These are phyloP conservation scores for Ilyonectria destructans DNA, from an alignment of 2,329 filamentous ascomycete species.

Conservation along the genomic window DNA sequence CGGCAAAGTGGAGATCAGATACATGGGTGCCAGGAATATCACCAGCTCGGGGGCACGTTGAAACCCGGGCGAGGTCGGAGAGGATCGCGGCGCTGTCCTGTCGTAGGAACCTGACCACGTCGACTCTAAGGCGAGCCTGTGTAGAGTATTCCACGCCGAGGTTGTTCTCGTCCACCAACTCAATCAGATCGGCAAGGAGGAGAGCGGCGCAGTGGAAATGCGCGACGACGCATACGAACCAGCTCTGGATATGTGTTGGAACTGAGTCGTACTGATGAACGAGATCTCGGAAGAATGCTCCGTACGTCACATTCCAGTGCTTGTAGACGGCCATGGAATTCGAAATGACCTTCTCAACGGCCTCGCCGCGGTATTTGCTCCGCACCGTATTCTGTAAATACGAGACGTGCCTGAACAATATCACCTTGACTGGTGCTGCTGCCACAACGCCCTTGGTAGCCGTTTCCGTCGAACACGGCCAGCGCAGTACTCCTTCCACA, in stretches of 20 bases:
- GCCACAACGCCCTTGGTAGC: slow-evolving; percentile 66
- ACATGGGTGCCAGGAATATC: slow-evolving; percentile 46
- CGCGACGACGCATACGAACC: slow-evolving; percentile 71
- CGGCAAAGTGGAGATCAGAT: slow-evolving; percentile 66
- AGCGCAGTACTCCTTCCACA: slow-evolving; percentile 55
- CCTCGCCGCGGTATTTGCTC: slow-evolving; percentile 54
- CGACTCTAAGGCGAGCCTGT: slow-evolving; percentile 46
- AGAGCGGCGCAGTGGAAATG: slow-evolving; percentile 73
- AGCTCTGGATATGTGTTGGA: slow-evolving; percentile 70
- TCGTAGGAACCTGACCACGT: slow-evolving; percentile 60
- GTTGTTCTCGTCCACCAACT: slow-evolving; percentile 62
- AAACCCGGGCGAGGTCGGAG: slow-evolving; percentile 65
- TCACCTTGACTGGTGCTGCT: slow-evolving; percentile 72
- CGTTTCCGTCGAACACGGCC: slow-evolving; percentile 70
- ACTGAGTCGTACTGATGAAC: slow-evolving; percentile 65
- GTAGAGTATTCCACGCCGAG: slow-evolving; percentile 49
- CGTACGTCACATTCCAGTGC: slow-evolving; percentile 70
- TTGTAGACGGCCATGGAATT: slow-evolving; percentile 66
- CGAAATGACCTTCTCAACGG: slow-evolving; percentile 65
- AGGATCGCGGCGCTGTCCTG: slow-evolving; percentile 62
- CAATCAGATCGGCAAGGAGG: slow-evolving; percentile 69
- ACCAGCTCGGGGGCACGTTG: slow-evolving; percentile 54
- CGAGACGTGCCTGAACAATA: slow-evolving; percentile 71
- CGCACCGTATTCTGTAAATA: slow-evolving; percentile 69
- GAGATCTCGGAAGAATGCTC: slow-evolving; percentile 67